Evolutionary conservation across 257 asterid genomes (phyloP), one percentile per base, ranked within the genome.

Genomic region (Nemophila menziesii): DNA sequence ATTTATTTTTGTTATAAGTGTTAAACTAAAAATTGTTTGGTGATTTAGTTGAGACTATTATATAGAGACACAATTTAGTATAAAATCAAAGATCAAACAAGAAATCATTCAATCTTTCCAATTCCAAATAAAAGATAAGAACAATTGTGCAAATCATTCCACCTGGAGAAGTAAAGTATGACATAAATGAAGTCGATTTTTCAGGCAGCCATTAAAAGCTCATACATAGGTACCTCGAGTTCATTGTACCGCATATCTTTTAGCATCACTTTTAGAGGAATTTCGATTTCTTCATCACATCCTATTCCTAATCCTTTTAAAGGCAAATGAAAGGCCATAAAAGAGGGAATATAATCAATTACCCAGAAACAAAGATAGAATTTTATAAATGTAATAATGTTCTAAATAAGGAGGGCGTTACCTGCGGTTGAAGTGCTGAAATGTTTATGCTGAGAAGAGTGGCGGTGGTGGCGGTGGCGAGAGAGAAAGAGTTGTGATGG

Each of bases 201-300:
- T n/a, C 29, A 33, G 26, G 21, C 11, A 0, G 22, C 17, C 20
- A n/a, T 52, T 4, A 18, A 20, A 36, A 6, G 4, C 3, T 40
- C 3, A 16, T 4, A 8, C 0, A 39, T 53, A 33, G n/a, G n/a
- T 46, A 87, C 97, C 79, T 83, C 86, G 44, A 89, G 79, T 48
- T 89, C 86, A 39, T 68, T 51, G 57, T 80, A 89, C 45, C 86
- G 68, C 86, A 89, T 64, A 54, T 89, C 97, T 63, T 89, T 89
- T 20, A 89, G 55, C 46, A 78, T 51, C 57, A 89, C 90, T 47
- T 64, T 59, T 62, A 51, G 15, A 13, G 67, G 50, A 52, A 58
- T 21, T 24, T 52, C 66, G 43, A 19, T 47, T 43, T 36, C 56
- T 56, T 62, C 78, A 20, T 49, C 45, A 42, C 43, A 66, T 38